A percentile compares a stretch with the other conserved stretches of the same genome.
Conservation (phyloP, 495 filamentous ascomycete genomes). For the Podospora pseudopauciseta region DNA sequence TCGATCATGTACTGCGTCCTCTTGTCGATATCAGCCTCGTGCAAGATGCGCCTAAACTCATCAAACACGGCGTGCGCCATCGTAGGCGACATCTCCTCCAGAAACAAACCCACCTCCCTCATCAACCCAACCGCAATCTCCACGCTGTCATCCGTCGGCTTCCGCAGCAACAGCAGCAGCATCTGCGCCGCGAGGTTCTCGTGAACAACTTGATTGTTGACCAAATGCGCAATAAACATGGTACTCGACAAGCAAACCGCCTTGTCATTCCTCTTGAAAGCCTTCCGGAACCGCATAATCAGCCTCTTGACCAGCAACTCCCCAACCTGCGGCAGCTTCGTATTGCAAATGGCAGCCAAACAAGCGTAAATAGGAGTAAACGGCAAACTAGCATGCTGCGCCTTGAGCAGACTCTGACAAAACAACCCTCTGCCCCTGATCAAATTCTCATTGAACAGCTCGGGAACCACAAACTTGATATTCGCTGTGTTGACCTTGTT, state of each 20-base stretch:
- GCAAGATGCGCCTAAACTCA: constrained; percentile 88
- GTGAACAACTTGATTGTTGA: constrained; percentile 92
- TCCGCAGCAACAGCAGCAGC: constrained; percentile 78
- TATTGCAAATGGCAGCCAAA: constrained; percentile 95
- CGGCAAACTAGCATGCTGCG: constrained; percentile 90
- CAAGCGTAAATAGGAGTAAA: constrained; percentile 94
- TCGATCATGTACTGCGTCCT: constrained; percentile 98
- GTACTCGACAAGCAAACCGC: constrained; percentile 86
- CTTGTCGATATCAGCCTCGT: constrained; percentile 95
- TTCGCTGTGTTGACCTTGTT: constrained; percentile 98
- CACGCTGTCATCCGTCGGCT: constrained; percentile 95
- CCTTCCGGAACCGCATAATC: constrained; percentile 90
- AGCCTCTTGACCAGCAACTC: constrained; percentile 84
- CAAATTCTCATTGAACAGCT: constrained; percentile 92
- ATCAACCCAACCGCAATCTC: constrained; percentile 94
- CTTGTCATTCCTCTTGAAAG: constrained; percentile 95
- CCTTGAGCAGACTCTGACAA: constrained; percentile 95
- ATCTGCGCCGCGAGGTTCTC: constrained; percentile 92
- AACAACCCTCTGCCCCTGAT: constrained; percentile 87
- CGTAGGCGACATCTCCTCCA: constrained; percentile 86
- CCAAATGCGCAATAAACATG: constrained; percentile 90
- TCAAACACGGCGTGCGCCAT: constrained; percentile 90
- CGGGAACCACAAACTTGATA: constrained; percentile 94
- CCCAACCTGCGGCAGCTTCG: constrained; percentile 90
- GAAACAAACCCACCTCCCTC: constrained; percentile 83